These are phyloP conservation scores for Ophiostoma triangulosporum DNA, from an alignment of 2,329 filamentous ascomycete genomes.

Conservation along the genomic window DNA sequence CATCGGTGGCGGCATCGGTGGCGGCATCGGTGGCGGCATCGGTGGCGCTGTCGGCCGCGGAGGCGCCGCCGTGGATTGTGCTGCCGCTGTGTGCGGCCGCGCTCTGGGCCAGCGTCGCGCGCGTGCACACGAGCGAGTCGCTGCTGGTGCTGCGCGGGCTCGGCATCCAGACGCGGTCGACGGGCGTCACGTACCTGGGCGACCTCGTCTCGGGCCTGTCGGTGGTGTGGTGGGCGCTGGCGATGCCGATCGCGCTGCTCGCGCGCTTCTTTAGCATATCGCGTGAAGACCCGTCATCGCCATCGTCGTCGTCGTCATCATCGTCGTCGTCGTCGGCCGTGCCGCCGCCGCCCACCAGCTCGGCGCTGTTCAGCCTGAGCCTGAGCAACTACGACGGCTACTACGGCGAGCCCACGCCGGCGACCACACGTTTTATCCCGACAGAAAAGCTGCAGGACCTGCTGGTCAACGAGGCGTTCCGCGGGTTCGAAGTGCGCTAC, in stretches of 20 bases:
- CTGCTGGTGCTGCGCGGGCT: constrained; percentile 78
- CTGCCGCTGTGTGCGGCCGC: constrained; percentile 23
- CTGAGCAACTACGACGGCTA: constrained; percentile 2
- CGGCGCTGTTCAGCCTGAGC: neutral
- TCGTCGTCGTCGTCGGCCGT: neutral
- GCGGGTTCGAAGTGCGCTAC: constrained; percentile 78
- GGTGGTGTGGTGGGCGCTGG: constrained; percentile 22
- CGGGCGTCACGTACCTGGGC: constrained; percentile 50
- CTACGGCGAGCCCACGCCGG: constrained; percentile 20
- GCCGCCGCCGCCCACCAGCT: neutral
- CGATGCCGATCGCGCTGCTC: constrained; percentile 12
- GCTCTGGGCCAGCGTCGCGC: constrained; percentile 31
- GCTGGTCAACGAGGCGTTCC: constrained; percentile 88
- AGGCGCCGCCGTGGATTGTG: constrained; percentile 25
- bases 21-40: constrained; percentile 16
- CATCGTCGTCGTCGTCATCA: neutral
- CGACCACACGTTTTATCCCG: constrained; percentile 51
- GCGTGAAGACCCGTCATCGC: neutral
- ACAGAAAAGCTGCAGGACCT: constrained; percentile 88
- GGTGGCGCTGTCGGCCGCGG: constrained; percentile 20
- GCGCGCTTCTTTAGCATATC: constrained; percentile 9
- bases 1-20: constrained; percentile 19
- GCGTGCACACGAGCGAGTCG: constrained; percentile 56
- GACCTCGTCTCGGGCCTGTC: constrained; percentile 11
- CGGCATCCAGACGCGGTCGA: constrained; percentile 76